Evolutionary conservation across 768 basidiomycete genomes (phyloP).

Genomic region (Mrakia frigida): DNA sequence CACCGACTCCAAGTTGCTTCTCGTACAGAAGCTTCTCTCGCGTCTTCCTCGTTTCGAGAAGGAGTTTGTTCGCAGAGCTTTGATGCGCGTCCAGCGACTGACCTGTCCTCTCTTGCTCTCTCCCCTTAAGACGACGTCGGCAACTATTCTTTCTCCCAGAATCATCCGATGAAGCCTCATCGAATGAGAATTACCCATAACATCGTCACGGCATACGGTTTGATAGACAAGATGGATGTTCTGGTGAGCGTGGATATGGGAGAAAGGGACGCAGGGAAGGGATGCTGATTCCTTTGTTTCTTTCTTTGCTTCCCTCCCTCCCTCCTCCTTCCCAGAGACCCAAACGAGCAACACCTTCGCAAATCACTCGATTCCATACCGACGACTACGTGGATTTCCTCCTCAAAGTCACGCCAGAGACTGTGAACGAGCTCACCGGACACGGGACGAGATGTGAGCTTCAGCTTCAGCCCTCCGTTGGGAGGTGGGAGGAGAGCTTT

Average conservation of each 20-base stretch:
- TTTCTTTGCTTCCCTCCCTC: background rate
- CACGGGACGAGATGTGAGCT: conserved; percentile 76
- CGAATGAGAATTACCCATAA: conserved; percentile 92
- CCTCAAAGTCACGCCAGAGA: conserved; percentile 82
- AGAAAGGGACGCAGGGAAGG: too few species aligned
- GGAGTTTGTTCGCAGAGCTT: too few species aligned
- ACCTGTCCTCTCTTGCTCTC: background rate
- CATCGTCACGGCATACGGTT: conserved; percentile 79
- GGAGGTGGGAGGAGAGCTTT: too few species aligned
- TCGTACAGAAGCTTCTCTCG: too few species aligned
- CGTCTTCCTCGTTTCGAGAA: too few species aligned
- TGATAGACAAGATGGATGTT: conserved; percentile 89
- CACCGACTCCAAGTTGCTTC: too few species aligned
- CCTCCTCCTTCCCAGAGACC: conserved; percentile 52
- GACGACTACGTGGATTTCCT: conserved; percentile 97
- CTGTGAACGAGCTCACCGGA: conserved; percentile 74
- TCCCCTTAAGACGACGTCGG: conserved; percentile 49
- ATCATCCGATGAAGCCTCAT: conserved; percentile 93
- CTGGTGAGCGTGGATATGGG: conserved; percentile 64
- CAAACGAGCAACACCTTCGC: conserved; percentile 62
- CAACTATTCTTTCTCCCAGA: conserved; percentile 49
- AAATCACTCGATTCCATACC: conserved; percentile 89
- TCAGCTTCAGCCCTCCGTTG: background rate
- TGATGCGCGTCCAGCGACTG: too few species aligned
- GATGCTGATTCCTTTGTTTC: too few species aligned